Conservation (phyloP, 1,284 basidiomycete genomes). For the Apiotrichum porosum region DNA sequence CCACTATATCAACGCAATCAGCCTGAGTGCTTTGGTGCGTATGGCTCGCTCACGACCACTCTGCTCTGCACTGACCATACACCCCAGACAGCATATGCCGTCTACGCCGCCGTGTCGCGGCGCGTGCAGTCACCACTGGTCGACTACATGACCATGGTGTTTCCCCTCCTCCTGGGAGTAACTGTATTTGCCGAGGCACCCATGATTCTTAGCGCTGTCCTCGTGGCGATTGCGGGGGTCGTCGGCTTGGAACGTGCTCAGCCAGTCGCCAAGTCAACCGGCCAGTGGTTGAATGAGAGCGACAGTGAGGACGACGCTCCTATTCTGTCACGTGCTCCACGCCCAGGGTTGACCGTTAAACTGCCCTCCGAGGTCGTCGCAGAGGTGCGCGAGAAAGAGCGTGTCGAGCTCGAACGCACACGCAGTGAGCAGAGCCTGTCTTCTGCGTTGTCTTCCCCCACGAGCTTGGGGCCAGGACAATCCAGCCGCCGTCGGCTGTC, state of each 20-base stretch:
- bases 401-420: not conserved
- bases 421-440: not conserved
- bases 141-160: conserved; percentile 63
- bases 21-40: conserved; percentile 66
- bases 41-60: not conserved
- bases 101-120: conserved; percentile 58
- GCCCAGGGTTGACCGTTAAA: conserved; percentile 2
- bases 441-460: conserved; percentile 1
- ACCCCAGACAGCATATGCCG: conserved; percentile 61
- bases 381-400: conserved; percentile 2
- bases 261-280: conserved; percentile 22
- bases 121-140: conserved; percentile 37
- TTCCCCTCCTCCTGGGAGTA: conserved; percentile 73
- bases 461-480: not conserved
- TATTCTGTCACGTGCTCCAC: too few relatives aligned
- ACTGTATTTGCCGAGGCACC: conserved; percentile 65
- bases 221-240: conserved; percentile 33
- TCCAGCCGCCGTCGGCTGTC: too few relatives aligned
- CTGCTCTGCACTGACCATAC: not conserved
- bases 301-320: conserved; percentile 40
- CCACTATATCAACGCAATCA: conserved; percentile 67
- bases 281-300: conserved; percentile 42
- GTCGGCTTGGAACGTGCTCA: not conserved
- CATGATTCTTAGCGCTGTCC: conserved; percentile 53
- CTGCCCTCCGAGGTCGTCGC: conserved; percentile 13